Evolutionary conservation across 768 basidiomycete species (phyloP).

Genomic region (Infundibulicybe gibba): DNA sequence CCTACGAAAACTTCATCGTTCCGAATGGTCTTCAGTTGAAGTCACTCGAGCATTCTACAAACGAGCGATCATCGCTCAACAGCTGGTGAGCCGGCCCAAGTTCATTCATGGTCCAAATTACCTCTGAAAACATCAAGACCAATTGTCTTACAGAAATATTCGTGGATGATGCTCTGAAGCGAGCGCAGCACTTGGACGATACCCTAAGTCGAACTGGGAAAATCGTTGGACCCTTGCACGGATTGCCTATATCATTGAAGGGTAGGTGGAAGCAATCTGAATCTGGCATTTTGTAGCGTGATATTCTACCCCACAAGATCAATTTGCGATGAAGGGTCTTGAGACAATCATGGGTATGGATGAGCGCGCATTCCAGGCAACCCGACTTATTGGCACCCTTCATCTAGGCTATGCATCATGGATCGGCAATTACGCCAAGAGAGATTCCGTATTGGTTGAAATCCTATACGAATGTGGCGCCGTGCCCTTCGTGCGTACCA

Average conservation of each 20-base stretch:
- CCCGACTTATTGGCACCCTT: background rate
- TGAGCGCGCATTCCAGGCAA: background rate
- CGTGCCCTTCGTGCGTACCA: slow-evolving; percentile 52
- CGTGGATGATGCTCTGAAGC: slow-evolving; percentile 42
- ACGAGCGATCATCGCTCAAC: slow-evolving; percentile 65
- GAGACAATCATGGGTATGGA: slow-evolving; percentile 38
- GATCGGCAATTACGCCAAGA: slow-evolving; percentile 43
- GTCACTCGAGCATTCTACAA: slow-evolving; percentile 65
- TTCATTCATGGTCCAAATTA: background rate
- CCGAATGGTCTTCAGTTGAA: slow-evolving; percentile 51
- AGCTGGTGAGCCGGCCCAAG: slow-evolving; percentile 42
- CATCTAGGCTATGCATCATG: slow-evolving; percentile 48
- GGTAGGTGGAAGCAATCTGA: slow-evolving; percentile 9
- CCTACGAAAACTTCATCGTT: slow-evolving; percentile 40
- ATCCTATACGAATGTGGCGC: slow-evolving; percentile 54
- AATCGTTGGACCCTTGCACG: slow-evolving; percentile 47
- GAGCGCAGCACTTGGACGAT: slow-evolving; percentile 48
- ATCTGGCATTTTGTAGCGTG: background rate
- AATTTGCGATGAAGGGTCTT: slow-evolving; percentile 56
- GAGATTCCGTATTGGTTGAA: slow-evolving; percentile 49
- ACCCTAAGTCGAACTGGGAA: slow-evolving; percentile 41
- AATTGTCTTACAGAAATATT: slow-evolving; percentile 60
- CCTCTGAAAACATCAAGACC: slow-evolving; percentile 18
- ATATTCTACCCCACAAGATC: slow-evolving; percentile 28
- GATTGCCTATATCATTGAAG: slow-evolving; percentile 42